These are phyloP conservation scores for Trypanosoma platydactyli DNA, from an alignment of 208 protist species.

Conservation along the genomic window DNA sequence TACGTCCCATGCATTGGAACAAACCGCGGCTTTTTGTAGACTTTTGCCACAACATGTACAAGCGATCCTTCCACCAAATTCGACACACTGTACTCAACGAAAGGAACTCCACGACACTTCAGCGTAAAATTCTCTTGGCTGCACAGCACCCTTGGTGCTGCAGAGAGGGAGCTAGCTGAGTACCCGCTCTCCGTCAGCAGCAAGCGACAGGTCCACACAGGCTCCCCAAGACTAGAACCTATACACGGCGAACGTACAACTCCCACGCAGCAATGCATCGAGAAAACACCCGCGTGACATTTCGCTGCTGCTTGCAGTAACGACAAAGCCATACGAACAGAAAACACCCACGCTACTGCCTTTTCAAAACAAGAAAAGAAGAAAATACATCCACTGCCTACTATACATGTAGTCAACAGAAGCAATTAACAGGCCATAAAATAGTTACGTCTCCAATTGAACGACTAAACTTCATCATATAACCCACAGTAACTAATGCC, in stretches of 20 bases:
- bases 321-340: slow-evolving; percentile 14
- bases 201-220: slow-evolving; percentile 75
- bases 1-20: slow-evolving; percentile 74
- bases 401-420: no score
- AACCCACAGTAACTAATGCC: no score
- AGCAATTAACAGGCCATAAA: no score
- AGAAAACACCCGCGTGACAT: slow-evolving; percentile 7
- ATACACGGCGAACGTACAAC: slow-evolving; percentile 70
- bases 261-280: slow-evolving; percentile 67
- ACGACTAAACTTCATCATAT: no score
- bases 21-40: slow-evolving; percentile 74
- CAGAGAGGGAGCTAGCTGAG: slow-evolving; percentile 29
- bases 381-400: no score
- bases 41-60: slow-evolving; percentile 82
- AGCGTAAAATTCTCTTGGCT: slow-evolving; percentile 47
- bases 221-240: slow-evolving; percentile 58
- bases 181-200: slow-evolving; percentile 67
- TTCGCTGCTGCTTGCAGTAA: background rate
- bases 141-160: slow-evolving; percentile 18
- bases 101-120: slow-evolving; percentile 56
- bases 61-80: slow-evolving; percentile 59
- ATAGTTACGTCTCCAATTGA: no score
- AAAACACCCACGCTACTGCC: background rate
- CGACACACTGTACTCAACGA: slow-evolving; percentile 54
- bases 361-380: slow-evolving; percentile 14